Base-by-base conservation (phyloP, 192 early-diverging fungal genomes). In the Coemansia sp. region DNA sequence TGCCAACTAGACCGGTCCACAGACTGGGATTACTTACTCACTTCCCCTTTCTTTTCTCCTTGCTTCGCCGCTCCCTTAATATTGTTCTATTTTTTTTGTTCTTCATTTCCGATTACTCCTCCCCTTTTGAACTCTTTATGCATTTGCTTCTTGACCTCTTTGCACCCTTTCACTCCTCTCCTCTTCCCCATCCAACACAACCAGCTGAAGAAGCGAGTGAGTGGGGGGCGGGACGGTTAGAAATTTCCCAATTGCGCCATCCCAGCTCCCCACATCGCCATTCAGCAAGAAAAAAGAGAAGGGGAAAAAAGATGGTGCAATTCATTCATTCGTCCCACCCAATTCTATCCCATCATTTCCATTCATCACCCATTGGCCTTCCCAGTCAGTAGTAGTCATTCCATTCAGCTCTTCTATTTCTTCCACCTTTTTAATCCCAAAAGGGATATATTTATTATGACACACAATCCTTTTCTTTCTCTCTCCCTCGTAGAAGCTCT, bases 401-500 rank as follows among this genome's bases (percentile, higher is more conserved):
- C 32, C 32, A 32, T 1, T 4, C 32, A 32, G 1, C 32, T 32
- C 32, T 32, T 32, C 32, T 32, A 32, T 32, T 32, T 32, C 32
- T 32, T 32, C 32, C 4, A 4, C 32, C 32, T 2, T 32, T 32
- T 32, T 32, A 32, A 2, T 32, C 32, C 32, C 32, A 0, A 32
- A 1, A 2, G 32, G 32, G 32, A 2, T 32, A 2, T 32, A 32
- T 32, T 32, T 32, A 32, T 32, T 32, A 32, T 48, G 52, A 66
- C 10, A 22, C 46, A 47, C 56, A 49, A 55, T n/a, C 46, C 19
- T 52, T 41, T 57, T 52, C 51, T 41, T 41, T 58, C 62, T 37
- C 22, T 54, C 13, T 8, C 2, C 3, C 32, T 32, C 4, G 32
- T 32, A 32, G 32, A 32, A 32, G 4, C 32, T 2, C n/a, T 2